Conservation (phyloP, 257 asterid genomes). For the Linderniella brevidens region DNA sequence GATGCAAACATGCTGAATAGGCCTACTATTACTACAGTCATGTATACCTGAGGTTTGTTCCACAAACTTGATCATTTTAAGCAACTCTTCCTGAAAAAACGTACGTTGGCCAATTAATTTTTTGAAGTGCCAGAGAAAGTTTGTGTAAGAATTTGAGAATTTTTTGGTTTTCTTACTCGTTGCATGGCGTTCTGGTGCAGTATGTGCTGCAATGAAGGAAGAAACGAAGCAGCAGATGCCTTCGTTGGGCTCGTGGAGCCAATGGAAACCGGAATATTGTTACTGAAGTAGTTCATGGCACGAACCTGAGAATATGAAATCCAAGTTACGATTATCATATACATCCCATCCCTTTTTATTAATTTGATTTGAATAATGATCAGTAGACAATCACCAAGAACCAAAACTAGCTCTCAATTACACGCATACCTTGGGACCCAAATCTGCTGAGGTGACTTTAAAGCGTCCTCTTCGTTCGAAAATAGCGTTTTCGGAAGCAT, state of each 20-base stretch:
- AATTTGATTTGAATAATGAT: no score
- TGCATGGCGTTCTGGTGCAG: conserved; percentile 70
- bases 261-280: conserved; percentile 19
- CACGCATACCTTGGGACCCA: conserved; percentile 52
- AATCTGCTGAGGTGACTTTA: conserved; percentile 83
- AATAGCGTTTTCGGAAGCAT: conserved; percentile 60
- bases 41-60: conserved; percentile 71
- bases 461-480: conserved; percentile 93
- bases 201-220: conserved; percentile 61
- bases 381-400: not conserved
- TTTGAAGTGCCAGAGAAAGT: conserved; percentile 10
- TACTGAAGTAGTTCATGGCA: conserved; percentile 2
- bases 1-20: not conserved
- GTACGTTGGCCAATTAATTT: conserved; percentile 14
- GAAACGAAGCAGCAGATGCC: conserved; percentile 40
- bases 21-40: conserved; percentile 2
- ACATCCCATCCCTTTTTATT: no score
- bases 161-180: conserved; percentile 35
- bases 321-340: conserved; percentile 1
- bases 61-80: conserved; percentile 57
- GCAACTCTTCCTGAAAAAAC: conserved; percentile 55
- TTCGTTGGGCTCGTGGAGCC: conserved; percentile 30
- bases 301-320: not conserved
- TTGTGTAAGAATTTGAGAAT: not conserved
- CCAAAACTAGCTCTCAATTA: conserved; percentile 1